These are phyloP conservation scores for Ramaria rubella DNA, from an alignment of 768 basidiomycete species.

Conservation along the genomic window DNA sequence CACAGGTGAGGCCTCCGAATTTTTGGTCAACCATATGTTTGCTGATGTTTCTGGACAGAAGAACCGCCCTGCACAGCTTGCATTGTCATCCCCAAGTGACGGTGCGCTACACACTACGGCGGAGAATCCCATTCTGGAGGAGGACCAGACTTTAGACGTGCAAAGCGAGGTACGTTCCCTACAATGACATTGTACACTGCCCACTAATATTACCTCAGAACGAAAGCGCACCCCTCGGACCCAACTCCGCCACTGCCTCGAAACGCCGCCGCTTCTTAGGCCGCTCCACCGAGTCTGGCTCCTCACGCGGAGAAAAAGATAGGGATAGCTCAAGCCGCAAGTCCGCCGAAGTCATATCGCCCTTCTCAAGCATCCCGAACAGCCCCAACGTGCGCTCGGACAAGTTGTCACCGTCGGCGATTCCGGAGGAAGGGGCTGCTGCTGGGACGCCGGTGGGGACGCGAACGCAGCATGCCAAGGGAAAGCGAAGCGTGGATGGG, in stretches of 20 bases:
- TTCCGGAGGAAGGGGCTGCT: slow-evolving; percentile 18
- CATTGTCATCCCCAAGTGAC: slow-evolving; percentile 54
- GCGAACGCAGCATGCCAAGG: slow-evolving; percentile 26
- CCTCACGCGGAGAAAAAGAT: slow-evolving; percentile 21
- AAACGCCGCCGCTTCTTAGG: slow-evolving; percentile 56
- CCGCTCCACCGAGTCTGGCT: slow-evolving; percentile 38
- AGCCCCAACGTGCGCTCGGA: background rate
- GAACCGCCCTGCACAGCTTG: slow-evolving; percentile 44
- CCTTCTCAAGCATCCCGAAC: slow-evolving; percentile 3
- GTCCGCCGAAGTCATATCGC: background rate
- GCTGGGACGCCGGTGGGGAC: slow-evolving; percentile 13
- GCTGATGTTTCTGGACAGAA: slow-evolving; percentile 23
- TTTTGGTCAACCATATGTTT: too few relatives aligned
- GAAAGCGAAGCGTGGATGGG: slow-evolving; percentile 48
- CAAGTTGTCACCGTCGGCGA: background rate
- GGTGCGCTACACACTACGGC: slow-evolving; percentile 43
- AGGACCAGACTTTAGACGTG: slow-evolving; percentile 33
- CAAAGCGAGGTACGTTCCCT: slow-evolving; percentile 59
- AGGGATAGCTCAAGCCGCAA: background rate
- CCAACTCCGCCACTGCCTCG: slow-evolving; percentile 18
- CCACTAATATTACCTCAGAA: background rate
- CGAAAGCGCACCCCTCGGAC: slow-evolving; percentile 18
- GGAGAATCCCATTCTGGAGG: slow-evolving; percentile 10
- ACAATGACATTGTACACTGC: background rate
- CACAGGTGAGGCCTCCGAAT: too few relatives aligned